These are phyloP conservation scores for Neurospora tetrasperma DNA, from an alignment of 495 filamentous ascomycete species.

Conservation along the genomic window DNA sequence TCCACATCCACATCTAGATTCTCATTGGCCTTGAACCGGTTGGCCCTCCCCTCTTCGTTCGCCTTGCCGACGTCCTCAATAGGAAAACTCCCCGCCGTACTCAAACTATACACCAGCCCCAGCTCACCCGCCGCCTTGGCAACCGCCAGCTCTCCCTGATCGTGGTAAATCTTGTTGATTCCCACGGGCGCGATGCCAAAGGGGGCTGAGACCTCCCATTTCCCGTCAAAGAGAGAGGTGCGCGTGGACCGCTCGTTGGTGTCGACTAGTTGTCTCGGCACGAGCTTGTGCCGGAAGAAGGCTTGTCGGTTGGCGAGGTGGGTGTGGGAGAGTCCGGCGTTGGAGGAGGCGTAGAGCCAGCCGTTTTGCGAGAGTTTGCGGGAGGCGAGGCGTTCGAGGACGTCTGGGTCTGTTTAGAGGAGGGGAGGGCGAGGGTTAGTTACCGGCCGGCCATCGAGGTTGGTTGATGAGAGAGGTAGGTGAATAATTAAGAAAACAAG, in stretches of 20 bases:
- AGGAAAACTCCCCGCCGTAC: neutral
- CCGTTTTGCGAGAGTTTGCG: conserved; percentile 43
- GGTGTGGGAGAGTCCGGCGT: conserved; percentile 54
- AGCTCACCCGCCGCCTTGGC: neutral
- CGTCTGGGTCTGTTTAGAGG: neutral
- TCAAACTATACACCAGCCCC: neutral
- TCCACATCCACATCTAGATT: neutral
- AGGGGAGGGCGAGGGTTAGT: neutral
- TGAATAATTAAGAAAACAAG: no score
- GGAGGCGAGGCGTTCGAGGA: conserved; percentile 40
- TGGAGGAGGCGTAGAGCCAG: conserved; percentile 55
- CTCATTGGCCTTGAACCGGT: neutral
- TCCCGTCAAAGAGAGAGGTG: neutral
- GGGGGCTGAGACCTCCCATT: neutral
- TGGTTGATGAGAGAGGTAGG: neutral
- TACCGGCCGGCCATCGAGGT: neutral
- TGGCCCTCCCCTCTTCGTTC: neutral
- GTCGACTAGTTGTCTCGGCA: neutral
- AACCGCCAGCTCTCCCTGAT: neutral
- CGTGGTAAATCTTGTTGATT: neutral
- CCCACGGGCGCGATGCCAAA: neutral
- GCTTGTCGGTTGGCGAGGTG: conserved; percentile 58
- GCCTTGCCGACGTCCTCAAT: neutral
- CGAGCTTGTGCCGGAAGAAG: conserved; percentile 51
- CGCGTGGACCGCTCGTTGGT: neutral